Evolutionary conservation across 371 early-diverging fungal genomes (phyloP).

Genomic region (Choanephora cucurbitarum): DNA sequence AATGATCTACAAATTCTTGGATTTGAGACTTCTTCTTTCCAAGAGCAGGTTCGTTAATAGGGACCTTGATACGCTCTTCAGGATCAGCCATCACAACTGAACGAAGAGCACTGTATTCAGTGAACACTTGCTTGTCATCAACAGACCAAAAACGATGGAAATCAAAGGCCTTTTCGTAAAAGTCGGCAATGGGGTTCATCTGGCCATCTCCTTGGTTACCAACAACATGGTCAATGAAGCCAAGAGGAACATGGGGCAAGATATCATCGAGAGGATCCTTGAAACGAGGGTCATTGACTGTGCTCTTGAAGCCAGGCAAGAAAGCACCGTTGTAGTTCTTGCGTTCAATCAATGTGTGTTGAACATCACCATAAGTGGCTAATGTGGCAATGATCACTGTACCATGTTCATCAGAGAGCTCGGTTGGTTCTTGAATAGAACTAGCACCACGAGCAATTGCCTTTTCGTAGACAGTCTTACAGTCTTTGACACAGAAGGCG

Average conservation of each 20-base stretch:
- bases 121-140: slow-evolving; percentile 95
- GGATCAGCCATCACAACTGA: slow-evolving; percentile 97
- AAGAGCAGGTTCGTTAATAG: slow-evolving; percentile 96
- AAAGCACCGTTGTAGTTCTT: slow-evolving; percentile 83
- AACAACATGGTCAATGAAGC: slow-evolving; percentile 91
- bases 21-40: slow-evolving; percentile 96
- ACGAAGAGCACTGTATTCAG: slow-evolving; percentile 92
- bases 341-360: slow-evolving; percentile 93
- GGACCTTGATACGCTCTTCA: slow-evolving; percentile 92
- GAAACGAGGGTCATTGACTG: slow-evolving; percentile 37
- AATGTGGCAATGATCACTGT: slow-evolving; percentile 91
- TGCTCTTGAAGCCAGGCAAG: slow-evolving; percentile 78
- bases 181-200: slow-evolving; percentile 87
- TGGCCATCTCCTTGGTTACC: slow-evolving; percentile 93
- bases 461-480: slow-evolving; percentile 71
- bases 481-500: slow-evolving; percentile 91
- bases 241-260: slow-evolving; percentile 65
- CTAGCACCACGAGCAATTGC: slow-evolving; percentile 90
- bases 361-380: slow-evolving; percentile 90
- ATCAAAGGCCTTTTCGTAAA: slow-evolving; percentile 84
- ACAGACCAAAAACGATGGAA: slow-evolving; percentile 99
- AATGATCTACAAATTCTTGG: slow-evolving; percentile 96
- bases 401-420: slow-evolving; percentile 82
- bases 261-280: slow-evolving; percentile 69
- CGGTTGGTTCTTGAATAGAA: slow-evolving; percentile 83